Percentiles rank a stretch among this genome's conserved stretches.
phyloP scores from a whole-genome alignment of 2,329 filamentous ascomycete species.

The Gyromitra esculenta region DNA sequence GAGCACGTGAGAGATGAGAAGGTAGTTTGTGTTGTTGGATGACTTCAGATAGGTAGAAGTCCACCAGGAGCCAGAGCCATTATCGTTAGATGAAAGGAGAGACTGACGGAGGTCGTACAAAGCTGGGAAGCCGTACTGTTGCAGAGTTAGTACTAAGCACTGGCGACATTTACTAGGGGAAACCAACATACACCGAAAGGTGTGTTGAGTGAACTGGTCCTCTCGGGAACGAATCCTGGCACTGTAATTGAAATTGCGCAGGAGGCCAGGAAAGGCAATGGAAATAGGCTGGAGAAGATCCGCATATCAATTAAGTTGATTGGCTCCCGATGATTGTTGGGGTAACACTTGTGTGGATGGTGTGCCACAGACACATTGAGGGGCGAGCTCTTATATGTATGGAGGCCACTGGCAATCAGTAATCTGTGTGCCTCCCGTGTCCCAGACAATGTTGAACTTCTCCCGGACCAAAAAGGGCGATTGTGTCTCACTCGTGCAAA shows the following conservation, averaged over 20 bases:
- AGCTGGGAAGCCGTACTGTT: conserved; percentile 30
- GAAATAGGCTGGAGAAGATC: conserved; percentile 3
- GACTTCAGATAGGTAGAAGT: conserved; percentile 39
- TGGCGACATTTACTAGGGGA: background rate
- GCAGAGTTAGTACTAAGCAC: background rate
- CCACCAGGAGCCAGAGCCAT: conserved; percentile 42
- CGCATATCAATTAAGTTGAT: background rate
- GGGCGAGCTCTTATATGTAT: background rate
- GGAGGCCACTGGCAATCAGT: background rate
- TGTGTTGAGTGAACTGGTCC: conserved; percentile 33
- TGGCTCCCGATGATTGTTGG: background rate
- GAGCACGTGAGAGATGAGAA: conserved; percentile 29
- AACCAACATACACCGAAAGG: conserved; percentile 42
- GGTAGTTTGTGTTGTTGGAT: conserved; percentile 36
- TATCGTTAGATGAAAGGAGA: conserved; percentile 29
- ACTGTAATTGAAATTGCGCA: conserved; percentile 17
- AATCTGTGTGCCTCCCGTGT: background rate
- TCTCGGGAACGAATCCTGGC: conserved; percentile 34
- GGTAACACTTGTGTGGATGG: background rate
- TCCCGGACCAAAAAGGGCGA: too few relatives aligned
- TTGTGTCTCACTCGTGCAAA: background rate
- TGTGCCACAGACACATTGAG: background rate
- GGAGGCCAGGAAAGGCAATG: conserved; percentile 1
- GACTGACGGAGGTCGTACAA: conserved; percentile 36
- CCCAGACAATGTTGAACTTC: too few relatives aligned